phyloP scores from a whole-genome alignment of 345 rosid genomes.

The Euphorbia lathyris region DNA sequence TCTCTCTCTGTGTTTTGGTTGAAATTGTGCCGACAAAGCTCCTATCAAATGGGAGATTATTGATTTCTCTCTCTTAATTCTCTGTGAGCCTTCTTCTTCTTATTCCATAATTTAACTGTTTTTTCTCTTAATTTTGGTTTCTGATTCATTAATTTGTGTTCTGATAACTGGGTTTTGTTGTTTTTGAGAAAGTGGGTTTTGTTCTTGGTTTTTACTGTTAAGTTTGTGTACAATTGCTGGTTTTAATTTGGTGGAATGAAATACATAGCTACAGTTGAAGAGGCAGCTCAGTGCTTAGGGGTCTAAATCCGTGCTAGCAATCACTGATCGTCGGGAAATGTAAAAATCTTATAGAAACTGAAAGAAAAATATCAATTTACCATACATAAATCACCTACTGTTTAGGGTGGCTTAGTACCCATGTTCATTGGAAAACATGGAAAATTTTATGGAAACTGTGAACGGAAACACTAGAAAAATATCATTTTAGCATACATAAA shows the following conservation, averaged over 20 bases:
- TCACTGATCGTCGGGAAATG: too few relatives aligned
- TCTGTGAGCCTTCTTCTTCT: neutral
- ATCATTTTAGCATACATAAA: too few relatives aligned
- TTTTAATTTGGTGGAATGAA: neutral
- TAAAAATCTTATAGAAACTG: too few relatives aligned
- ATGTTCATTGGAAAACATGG: too few relatives aligned
- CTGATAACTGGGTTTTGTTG: neutral
- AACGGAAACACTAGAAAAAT: too few relatives aligned
- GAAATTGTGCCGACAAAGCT: slow-evolving; percentile 65
- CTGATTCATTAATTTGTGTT: neutral
- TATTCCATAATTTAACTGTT: slow-evolving; percentile 5
- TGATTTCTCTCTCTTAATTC: too few relatives aligned
- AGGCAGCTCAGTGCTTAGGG: too few relatives aligned
- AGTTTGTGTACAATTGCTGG: slow-evolving; percentile 5
- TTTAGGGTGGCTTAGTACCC: too few relatives aligned
- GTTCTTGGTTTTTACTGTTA: slow-evolving; percentile 10
- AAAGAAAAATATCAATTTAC: too few relatives aligned
- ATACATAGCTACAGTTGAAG: neutral
- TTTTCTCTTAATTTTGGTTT: neutral
- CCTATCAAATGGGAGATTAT: slow-evolving; percentile 59
- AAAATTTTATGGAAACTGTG: too few relatives aligned
- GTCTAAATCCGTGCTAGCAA: too few relatives aligned
- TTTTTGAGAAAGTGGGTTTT: slow-evolving; percentile 20
- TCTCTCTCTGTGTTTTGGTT: slow-evolving; percentile 38
- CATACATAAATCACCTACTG: too few relatives aligned